Conservation (phyloP, 345 rosid genomes). For the Salix udensis region DNA sequence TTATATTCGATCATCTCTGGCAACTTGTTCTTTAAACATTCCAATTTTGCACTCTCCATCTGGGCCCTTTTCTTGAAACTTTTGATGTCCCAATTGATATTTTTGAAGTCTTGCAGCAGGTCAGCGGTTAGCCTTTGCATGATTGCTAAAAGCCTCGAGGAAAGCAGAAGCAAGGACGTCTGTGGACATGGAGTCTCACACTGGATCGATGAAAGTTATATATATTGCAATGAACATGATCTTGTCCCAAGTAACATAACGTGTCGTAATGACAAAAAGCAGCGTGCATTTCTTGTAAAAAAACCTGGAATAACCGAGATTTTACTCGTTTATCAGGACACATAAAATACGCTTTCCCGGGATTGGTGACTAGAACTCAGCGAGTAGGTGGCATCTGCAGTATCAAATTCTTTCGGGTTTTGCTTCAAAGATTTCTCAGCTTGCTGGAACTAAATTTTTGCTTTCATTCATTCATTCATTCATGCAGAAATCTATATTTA, state of each 20-base stretch:
- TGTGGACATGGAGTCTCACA: conserved; percentile 27
- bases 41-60: conserved; percentile 15
- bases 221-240: conserved; percentile 23
- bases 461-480: neutral
- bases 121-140: conserved; percentile 26
- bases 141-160: conserved; percentile 37
- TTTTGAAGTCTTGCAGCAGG: conserved; percentile 30
- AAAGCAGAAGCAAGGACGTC: conserved; percentile 37
- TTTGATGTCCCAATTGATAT: conserved; percentile 33
- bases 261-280: no score
- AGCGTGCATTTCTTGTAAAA: no score
- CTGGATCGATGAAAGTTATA: conserved; percentile 28
- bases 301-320: rapidly evolving
- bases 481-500: neutral
- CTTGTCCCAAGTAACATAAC: neutral
- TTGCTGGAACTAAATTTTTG: neutral
- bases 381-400: conserved; percentile 15
- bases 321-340: rapidly evolving
- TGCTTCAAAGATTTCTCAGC: neutral
- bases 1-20: conserved; percentile 4
- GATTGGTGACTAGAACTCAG: conserved; percentile 26
- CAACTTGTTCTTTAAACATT: conserved; percentile 33
- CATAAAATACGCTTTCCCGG: no score
- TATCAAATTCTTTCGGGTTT: neutral
- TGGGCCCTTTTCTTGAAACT: conserved; percentile 24